Conservation (phyloP, 805 yeast genomes). For the Candida gorgasii region DNA sequence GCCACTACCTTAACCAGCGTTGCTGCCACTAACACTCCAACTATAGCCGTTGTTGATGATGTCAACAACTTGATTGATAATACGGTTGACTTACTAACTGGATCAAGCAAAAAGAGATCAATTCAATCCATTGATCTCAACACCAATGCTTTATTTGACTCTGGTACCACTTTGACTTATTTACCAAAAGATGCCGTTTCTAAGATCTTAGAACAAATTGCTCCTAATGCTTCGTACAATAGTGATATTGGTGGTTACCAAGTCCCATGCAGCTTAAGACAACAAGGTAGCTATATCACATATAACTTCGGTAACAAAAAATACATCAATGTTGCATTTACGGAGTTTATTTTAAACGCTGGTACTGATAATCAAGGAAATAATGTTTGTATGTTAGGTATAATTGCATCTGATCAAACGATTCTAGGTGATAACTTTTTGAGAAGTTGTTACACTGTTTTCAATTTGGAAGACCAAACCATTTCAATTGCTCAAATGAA, state of each 20-base stretch:
- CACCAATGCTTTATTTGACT: slow-evolving; percentile 18
- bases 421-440: slow-evolving; percentile 65
- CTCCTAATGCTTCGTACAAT: slow-evolving; percentile 13
- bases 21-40: slow-evolving; percentile 11
- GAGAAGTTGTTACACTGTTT: slow-evolving; percentile 62
- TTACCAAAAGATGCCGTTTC: slow-evolving; percentile 15
- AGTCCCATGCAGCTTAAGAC: slow-evolving; percentile 16
- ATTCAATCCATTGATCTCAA: slow-evolving; percentile 3
- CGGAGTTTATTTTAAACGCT: slow-evolving; percentile 17
- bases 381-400: slow-evolving; percentile 17
- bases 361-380: slow-evolving; percentile 17
- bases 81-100: slow-evolving; percentile 1
- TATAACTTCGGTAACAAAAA: slow-evolving; percentile 15
- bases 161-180: slow-evolving; percentile 24
- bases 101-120: slow-evolving; percentile 11
- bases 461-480: slow-evolving; percentile 57
- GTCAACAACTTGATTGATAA: slow-evolving; percentile 1
- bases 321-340: slow-evolving; percentile 15
- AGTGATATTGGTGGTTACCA: slow-evolving; percentile 15
- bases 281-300: slow-evolving; percentile 11
- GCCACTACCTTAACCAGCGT: slow-evolving; percentile 8
- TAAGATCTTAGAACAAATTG: slow-evolving; percentile 11
- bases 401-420: slow-evolving; percentile 9
- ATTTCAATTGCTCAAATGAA: slow-evolving; percentile 51
- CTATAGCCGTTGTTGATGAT: slow-evolving; percentile 11